These are phyloP conservation scores for Boletales sp. DNA, from an alignment of 768 basidiomycete genomes.

Conservation along the genomic window DNA sequence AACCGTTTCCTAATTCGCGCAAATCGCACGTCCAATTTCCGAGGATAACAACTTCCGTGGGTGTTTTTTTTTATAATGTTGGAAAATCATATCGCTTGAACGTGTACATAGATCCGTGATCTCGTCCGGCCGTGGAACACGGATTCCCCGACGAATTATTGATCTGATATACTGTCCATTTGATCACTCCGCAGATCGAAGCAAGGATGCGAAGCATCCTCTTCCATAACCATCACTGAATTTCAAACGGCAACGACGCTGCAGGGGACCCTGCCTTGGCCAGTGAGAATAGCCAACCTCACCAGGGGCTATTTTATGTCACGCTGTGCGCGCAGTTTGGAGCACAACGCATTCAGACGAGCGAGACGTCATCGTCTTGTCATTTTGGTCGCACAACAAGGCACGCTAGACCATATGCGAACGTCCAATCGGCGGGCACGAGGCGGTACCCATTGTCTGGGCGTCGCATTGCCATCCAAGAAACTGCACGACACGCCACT, in stretches of 20 bases:
- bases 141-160: slow-evolving; percentile 9
- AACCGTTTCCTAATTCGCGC: slow-evolving; percentile 1
- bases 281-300: neutral
- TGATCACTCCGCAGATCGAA: slow-evolving; percentile 28
- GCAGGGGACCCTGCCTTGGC: neutral
- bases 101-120: slow-evolving; percentile 6
- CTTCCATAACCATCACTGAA: slow-evolving; percentile 28
- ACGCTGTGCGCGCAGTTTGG: neutral
- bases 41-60: slow-evolving; percentile 15
- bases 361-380: slow-evolving; percentile 1
- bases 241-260: slow-evolving; percentile 12
- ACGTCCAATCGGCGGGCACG: slow-evolving; percentile 2
- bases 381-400: neutral
- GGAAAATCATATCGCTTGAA: slow-evolving; percentile 5
- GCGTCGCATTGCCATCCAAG: slow-evolving; percentile 3
- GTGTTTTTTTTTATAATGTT: neutral
- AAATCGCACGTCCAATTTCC: slow-evolving; percentile 19
- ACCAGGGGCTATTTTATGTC: neutral
- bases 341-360: neutral
- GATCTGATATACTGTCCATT: slow-evolving; percentile 13
- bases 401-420: neutral
- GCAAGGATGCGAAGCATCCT: slow-evolving; percentile 10
- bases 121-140: neutral
- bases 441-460: slow-evolving; percentile 5
- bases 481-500: neutral